Base-by-base conservation (phyloP, 176 grass and related monocot species). In the Eleusine indica region DNA sequence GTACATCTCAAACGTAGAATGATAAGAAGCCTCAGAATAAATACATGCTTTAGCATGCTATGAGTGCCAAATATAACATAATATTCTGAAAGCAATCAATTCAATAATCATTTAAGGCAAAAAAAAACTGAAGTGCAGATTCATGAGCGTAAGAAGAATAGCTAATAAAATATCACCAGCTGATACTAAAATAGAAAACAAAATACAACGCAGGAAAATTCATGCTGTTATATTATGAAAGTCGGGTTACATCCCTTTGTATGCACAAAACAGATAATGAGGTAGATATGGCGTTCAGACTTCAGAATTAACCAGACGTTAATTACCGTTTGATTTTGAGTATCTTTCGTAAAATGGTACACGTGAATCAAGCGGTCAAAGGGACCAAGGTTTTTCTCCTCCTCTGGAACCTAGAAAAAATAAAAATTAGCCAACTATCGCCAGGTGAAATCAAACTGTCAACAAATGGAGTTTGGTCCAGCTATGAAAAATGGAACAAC, bases 341-440 rank as follows among this genome's bases (percentile, higher is more conserved):
- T 87, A 72, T 99, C 97, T 91, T 88, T 96, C 30, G 89, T 95
- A 75, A 99, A 99, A 88, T 99, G 97, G 64, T 96, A 96, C 21
- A 96, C 93, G 40, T 99, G 97, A 91, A 99, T 99, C 51, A 99
- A 82, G 60, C 97, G 93, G 71, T 99, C 97, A 84, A 96, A 90
- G 37, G 83, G 86, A 76, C 91, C 89, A 64, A 99, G 87, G 61
- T 92, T 96, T 80, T 96, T 99, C 78, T 99, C 97, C 73, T 99
- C 97, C 71, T 94, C 97, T 25, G 97, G 97, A 84, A 99, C 89
- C 97, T 99, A 91, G 12, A 79, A 92, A 49, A 38, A 49, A 57
- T 79, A 84, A 49, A 87, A 84, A 68, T n/a, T 40, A 90, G 49
- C 35, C 53, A 70, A 28, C 1, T 15, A 41, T 73, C 65, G 70